Percentiles rank a stretch among this genome's conserved stretches.
phyloP scores from a whole-genome alignment of 495 filamentous ascomycete genomes.

The Usnea hakonensis region DNA sequence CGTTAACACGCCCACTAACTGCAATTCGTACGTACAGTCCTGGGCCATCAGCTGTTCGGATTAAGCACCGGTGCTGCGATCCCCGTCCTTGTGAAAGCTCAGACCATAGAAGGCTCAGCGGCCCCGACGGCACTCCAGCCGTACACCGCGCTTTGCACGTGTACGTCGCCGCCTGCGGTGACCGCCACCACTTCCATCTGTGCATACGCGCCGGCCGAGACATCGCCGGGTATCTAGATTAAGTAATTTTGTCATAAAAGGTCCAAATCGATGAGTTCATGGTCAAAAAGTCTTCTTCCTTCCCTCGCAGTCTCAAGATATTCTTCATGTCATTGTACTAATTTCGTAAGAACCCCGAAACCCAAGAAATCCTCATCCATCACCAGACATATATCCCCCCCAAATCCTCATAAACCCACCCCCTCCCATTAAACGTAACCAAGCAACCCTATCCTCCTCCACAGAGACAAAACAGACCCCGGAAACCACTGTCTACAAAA shows the following conservation, averaged over 20 bases:
- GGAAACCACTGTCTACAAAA: too few species aligned
- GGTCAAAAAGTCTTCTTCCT: too few species aligned
- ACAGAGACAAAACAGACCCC: too few species aligned
- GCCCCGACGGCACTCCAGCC: constrained; percentile 32
- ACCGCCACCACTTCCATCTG: constrained; percentile 44
- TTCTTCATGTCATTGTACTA: too few species aligned
- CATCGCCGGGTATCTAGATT: constrained; percentile 13
- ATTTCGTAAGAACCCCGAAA: too few species aligned
- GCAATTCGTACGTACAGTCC: constrained; percentile 21
- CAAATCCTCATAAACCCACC: too few species aligned
- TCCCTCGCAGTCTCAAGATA: too few species aligned
- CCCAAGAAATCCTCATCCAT: too few species aligned
- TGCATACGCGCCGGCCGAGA: constrained; percentile 31
- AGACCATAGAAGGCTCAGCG: constrained; percentile 27
- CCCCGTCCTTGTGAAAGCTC: constrained; percentile 57
- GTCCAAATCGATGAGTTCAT: background rate
- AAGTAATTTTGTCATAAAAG: background rate
- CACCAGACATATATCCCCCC: too few species aligned
- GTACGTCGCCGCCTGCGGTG: constrained; percentile 42
- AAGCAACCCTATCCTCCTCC: too few species aligned
- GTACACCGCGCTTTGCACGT: constrained; percentile 43
- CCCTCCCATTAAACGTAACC: too few species aligned
- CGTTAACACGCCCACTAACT: constrained; percentile 12
- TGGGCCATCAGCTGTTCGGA: constrained; percentile 54
- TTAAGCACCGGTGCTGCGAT: constrained; percentile 63